Base-by-base conservation (phyloP, 495 filamentous ascomycete species). In the Neurospora terricola region DNA sequence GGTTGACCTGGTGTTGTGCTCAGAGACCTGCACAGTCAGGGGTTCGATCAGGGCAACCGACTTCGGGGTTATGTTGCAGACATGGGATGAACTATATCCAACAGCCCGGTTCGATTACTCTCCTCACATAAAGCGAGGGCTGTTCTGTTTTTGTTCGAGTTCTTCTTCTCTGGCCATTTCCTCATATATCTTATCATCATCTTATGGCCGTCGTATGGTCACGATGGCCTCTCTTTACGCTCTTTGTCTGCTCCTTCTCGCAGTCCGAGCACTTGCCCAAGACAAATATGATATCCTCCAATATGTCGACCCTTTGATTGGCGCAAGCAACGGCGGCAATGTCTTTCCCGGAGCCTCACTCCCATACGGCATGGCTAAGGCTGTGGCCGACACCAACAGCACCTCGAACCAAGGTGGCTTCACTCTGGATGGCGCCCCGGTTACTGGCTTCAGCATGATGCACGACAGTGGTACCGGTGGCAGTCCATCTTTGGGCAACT, bases 321-420 rank as follows among this genome's bases (percentile, higher is more conserved):
- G 89, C 34, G 86, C 85, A 27, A 85, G 83, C 69, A 86, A 88
- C 77, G 89, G 82, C 81, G 91, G 91, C 7, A 91, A 93, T 85
- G 90, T 93, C 21, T 94, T 94, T 71, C 84, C 91, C 1, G 92
- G 92, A 4, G 91, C 91, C 11, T 91, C 90, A 3, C 76, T 93
- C 69, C 91, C 91, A 0, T 94, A 91, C 79, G 84, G 91, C 69
- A 92, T 94, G 88, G 91, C 90, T 69, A 94, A 94, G 80, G 91
- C 92, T 14, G 90, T 92, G 1, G 89, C 92, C 62, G 92, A 94
- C 77, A 90, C 89, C 6, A 82, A 83, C 40, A 87, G 86, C 38
- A 87, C 88, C 71, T 84, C 82, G 73, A 91, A 91, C 59, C 90
- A 92, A 77, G 91, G 90, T 14, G 92, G 92, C 4, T 94, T 93